Conservation (phyloP, 257 asterid species). For the Primulina eburnea region DNA sequence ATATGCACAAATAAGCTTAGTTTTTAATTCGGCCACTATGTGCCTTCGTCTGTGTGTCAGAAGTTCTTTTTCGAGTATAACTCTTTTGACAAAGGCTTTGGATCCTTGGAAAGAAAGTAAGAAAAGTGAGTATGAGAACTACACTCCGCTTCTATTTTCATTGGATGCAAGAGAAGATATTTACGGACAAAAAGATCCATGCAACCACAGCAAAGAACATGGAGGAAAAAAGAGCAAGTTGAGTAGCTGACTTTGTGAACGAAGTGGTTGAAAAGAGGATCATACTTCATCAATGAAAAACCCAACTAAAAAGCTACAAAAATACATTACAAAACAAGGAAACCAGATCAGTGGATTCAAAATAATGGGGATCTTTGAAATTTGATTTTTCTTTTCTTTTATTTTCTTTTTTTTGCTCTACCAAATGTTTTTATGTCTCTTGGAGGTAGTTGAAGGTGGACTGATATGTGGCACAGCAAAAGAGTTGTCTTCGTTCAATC, state of each 20-base stretch:
- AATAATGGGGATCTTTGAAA: background rate
- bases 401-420: conserved; percentile 6
- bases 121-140: background rate
- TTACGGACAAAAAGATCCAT: conserved; percentile 29
- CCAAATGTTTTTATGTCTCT: conserved; percentile 54
- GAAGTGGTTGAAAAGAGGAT: background rate
- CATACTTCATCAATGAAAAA: conserved; percentile 6
- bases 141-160: background rate
- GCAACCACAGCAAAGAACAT: conserved; percentile 23
- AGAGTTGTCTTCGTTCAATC: conserved; percentile 52
- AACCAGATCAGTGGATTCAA: conserved; percentile 8
- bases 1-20: too few species aligned
- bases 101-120: background rate
- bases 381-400: background rate
- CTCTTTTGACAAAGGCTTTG: background rate
- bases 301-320: conserved; percentile 5
- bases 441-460: conserved; percentile 40
- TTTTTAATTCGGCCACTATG: too few species aligned
- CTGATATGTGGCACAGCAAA: conserved; percentile 79
- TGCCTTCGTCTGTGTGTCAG: too few species aligned
- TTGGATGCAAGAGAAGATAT: conserved; percentile 26
- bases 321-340: background rate
- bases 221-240: background rate
- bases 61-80: too few species aligned
- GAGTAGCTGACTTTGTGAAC: conserved; percentile 3